Conservation (phyloP, 371 early-diverging fungal species). For the Lichtheimia hyalospora region DNA sequence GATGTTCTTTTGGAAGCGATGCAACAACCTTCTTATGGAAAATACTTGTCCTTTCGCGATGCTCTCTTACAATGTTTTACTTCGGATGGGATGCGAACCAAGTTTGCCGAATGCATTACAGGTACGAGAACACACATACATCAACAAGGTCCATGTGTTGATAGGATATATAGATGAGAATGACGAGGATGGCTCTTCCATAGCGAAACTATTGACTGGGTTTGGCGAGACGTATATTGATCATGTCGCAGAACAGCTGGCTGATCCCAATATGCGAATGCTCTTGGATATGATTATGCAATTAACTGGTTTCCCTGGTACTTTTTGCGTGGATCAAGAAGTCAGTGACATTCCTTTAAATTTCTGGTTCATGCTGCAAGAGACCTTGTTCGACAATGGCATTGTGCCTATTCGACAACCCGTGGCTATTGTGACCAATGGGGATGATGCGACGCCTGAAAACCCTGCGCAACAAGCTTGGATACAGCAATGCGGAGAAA, state of each 20-base stretch:
- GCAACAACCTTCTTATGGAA: conserved; percentile 37
- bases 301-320: conserved; percentile 69
- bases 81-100: conserved; percentile 47
- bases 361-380: conserved; percentile 76
- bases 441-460: conserved; percentile 14
- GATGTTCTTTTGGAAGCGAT: conserved; percentile 60
- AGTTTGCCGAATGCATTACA: conserved; percentile 43
- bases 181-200: conserved; percentile 52
- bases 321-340: conserved; percentile 72
- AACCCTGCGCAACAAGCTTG: conserved; percentile 21
- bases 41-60: conserved; percentile 46
- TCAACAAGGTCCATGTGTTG: background rate
- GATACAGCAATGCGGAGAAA: conserved; percentile 33
- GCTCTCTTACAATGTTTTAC: conserved; percentile 57
- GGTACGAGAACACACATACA: no score
- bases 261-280: conserved; percentile 41
- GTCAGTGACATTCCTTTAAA: conserved; percentile 70
- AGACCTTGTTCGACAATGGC: conserved; percentile 54
- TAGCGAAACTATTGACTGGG: conserved; percentile 62
- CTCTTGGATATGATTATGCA: conserved; percentile 68
- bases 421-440: conserved; percentile 3
- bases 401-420: conserved; percentile 28
- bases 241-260: conserved; percentile 50
- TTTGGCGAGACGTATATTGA: conserved; percentile 76
- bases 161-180: conserved; percentile 59